Conservation (phyloP, 176 grass and related monocot genomes). For the Musa beccarii region DNA sequence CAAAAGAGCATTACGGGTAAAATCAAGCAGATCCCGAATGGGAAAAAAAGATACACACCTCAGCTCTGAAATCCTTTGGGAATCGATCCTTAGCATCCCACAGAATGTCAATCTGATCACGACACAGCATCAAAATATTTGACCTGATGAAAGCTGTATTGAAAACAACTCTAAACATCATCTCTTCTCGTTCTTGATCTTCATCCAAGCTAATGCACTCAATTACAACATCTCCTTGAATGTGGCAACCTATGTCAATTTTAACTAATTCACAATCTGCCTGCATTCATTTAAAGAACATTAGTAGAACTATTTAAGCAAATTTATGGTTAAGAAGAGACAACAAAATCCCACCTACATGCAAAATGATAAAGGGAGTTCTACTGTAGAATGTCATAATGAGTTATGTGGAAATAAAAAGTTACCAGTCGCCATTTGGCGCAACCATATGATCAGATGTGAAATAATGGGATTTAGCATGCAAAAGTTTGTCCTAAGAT, state of each 20-base stretch:
- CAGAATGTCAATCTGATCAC: conserved; percentile 68
- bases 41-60: conserved; percentile 36
- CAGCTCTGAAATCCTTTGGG: conserved; percentile 60
- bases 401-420: neutral
- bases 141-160: conserved; percentile 86
- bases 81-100: conserved; percentile 63
- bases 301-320: conserved; percentile 1
- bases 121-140: conserved; percentile 75
- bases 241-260: conserved; percentile 75
- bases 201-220: conserved; percentile 71
- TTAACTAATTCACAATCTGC: conserved; percentile 64
- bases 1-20: conserved; percentile 4
- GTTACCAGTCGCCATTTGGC: neutral
- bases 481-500: neutral
- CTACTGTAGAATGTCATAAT: neutral
- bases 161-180: conserved; percentile 79
- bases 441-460: neutral
- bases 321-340: neutral
- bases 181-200: conserved; percentile 60
- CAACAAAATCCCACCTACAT: neutral
- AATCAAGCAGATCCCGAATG: neutral
- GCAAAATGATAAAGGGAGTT: neutral
- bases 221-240: conserved; percentile 90
- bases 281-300: conserved; percentile 41
- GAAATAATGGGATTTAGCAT: neutral